phyloP scores from a whole-genome alignment of 169 alveolate species.

The Babesia sp. region DNA sequence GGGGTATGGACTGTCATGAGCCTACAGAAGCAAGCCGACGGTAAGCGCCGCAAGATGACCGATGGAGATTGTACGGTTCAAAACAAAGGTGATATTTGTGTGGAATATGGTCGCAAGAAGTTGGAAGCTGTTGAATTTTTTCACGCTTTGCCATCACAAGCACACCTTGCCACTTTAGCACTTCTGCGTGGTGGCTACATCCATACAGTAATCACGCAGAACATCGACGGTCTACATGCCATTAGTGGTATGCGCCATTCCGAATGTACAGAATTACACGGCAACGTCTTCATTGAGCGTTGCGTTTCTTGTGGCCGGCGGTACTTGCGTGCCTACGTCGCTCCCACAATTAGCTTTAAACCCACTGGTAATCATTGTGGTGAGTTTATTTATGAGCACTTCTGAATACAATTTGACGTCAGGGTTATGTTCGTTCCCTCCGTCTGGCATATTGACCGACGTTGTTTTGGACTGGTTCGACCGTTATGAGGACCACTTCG shows the following conservation, averaged over 20 bases:
- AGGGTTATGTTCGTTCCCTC: slow-evolving; percentile 80
- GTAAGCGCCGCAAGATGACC: slow-evolving; percentile 48
- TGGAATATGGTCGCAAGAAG: slow-evolving; percentile 63
- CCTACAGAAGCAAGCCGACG: slow-evolving; percentile 18
- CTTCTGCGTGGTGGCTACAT: slow-evolving; percentile 68
- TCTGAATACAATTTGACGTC: background rate
- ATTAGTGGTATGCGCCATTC: slow-evolving; percentile 75
- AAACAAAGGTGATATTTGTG: slow-evolving; percentile 38
- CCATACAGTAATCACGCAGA: slow-evolving; percentile 77
- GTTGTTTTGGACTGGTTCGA: slow-evolving; percentile 85
- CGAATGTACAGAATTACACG: slow-evolving; percentile 81
- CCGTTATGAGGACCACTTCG: slow-evolving; percentile 76
- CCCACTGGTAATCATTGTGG: slow-evolving; percentile 85
- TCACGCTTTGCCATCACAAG: slow-evolving; percentile 81
- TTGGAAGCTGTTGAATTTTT: slow-evolving; percentile 74
- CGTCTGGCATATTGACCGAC: slow-evolving; percentile 80
- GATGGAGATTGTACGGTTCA: slow-evolving; percentile 48
- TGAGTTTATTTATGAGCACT: slow-evolving; percentile 2
- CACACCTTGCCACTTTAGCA: slow-evolving; percentile 77
- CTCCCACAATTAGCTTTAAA: slow-evolving; percentile 79
- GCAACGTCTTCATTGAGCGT: slow-evolving; percentile 80
- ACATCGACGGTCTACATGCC: slow-evolving; percentile 81
- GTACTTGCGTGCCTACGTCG: slow-evolving; percentile 75
- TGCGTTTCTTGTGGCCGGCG: slow-evolving; percentile 82
- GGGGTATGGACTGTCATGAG: slow-evolving; percentile 80